These are phyloP conservation scores for Westerdykella sp. DNA, from an alignment of 2,329 filamentous ascomycete genomes.

Conservation along the genomic window DNA sequence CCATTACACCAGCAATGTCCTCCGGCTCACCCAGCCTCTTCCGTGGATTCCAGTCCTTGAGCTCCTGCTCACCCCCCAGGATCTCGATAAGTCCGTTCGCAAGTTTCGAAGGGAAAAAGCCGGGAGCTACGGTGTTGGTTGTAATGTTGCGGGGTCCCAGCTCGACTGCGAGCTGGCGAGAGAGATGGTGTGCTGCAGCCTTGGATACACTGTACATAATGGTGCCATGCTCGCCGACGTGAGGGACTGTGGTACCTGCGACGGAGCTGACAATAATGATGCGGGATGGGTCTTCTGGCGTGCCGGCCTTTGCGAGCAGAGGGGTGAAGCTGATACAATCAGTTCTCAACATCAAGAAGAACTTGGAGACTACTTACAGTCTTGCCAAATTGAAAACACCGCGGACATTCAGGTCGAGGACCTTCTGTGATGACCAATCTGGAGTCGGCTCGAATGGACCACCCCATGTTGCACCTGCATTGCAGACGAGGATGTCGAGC, in stretches of 20 bases:
- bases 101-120: slow-evolving; percentile 37
- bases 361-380: slow-evolving; percentile 18
- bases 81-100: slow-evolving; percentile 35
- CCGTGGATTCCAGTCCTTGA: slow-evolving; percentile 27
- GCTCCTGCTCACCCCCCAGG: slow-evolving; percentile 38
- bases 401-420: slow-evolving; percentile 37
- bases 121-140: slow-evolving; percentile 36
- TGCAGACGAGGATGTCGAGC: slow-evolving; percentile 36
- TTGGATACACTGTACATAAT: slow-evolving; percentile 39
- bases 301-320: slow-evolving; percentile 30
- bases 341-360: background rate
- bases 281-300: slow-evolving; percentile 29
- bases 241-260: slow-evolving; percentile 33
- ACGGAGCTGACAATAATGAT: slow-evolving; percentile 35
- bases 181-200: slow-evolving; percentile 36
- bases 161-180: slow-evolving; percentile 36
- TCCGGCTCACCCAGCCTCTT: slow-evolving; percentile 29
- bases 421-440: slow-evolving; percentile 33
- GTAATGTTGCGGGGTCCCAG: slow-evolving; percentile 37
- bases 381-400: slow-evolving; percentile 36
- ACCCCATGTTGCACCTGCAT: slow-evolving; percentile 37
- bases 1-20: slow-evolving; percentile 35
- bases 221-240: slow-evolving; percentile 34
- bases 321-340: slow-evolving; percentile 25
- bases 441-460: slow-evolving; percentile 35